Evolutionary conservation across 495 filamentous ascomycete genomes (phyloP), one percentile per base, ranked within the genome.

Genomic region (Aspergillus mulundensis): DNA sequence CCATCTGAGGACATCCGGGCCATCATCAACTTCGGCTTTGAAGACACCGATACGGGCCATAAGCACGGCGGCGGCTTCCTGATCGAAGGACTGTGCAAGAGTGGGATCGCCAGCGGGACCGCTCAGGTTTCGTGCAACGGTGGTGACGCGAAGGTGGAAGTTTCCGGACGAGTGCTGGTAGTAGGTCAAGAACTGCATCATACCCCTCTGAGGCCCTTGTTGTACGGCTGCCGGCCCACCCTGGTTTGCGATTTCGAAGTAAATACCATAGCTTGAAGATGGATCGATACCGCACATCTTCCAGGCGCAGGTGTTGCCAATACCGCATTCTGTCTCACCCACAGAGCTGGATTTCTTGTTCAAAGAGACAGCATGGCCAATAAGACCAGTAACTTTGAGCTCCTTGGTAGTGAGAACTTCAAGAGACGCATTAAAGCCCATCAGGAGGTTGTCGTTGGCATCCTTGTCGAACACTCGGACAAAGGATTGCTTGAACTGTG

Each of bases 261-360:
- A 99, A 57, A 97, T 80, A 49, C 91, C 95, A 60, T 97, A 97
- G 62, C 91, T 96, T 24, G 94, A 85, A 48, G 84, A 86, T 25
- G 95, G 95, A 62, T 96, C 91, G 58, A 99, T 96, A 56, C 90
- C 90, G 64, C 94, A 97, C 91, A 99, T 97, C 75, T 97, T 99
- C 95, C 95, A 99, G 1, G 91, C 93, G 73, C 95, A 97, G 7
- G 95, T 99, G 66, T 97, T 97, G 65, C 95, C 95, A 63, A 97
- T 97, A 61, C 95, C 95, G 70, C 91, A 95, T 68, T 99, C 95
- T 0, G 94, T 97, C 75, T 99, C 95, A 42, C 95, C 95, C 24
- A 99, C 95, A 6, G 90, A 95, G 10, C 87, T 86, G 2, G 94
- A 97, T 67, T 99, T 99, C 78, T 97, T 99, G 77, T 97, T 97